phyloP scores from a whole-genome alignment of 2,329 filamentous ascomycete genomes.

The Ophiostoma piceae region DNA sequence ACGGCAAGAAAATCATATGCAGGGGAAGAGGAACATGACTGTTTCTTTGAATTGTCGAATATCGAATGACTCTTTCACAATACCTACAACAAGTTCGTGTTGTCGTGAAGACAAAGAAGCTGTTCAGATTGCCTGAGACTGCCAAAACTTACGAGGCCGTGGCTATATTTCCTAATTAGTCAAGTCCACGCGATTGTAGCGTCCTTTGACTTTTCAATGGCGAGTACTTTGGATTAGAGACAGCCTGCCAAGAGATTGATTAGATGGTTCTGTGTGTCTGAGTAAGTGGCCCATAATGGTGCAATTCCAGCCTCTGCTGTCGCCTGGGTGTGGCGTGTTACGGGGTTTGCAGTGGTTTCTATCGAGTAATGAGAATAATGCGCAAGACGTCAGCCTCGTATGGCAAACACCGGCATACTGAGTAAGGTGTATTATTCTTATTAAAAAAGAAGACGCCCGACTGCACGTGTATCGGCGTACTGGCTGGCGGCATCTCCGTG shows the following conservation, averaged over 20 bases:
- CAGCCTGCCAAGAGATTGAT: slow-evolving; percentile 21
- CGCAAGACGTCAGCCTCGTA: not conserved
- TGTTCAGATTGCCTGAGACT: not conserved
- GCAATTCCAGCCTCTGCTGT: not conserved
- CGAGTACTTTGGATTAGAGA: not conserved
- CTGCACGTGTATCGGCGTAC: too few species aligned
- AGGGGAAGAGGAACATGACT: not conserved
- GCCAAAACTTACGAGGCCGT: not conserved
- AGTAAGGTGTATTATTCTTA: not conserved
- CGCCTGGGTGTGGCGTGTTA: not conserved
- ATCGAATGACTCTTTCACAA: too few species aligned
- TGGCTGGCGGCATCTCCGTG: not conserved
- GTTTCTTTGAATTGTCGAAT: too few species aligned
- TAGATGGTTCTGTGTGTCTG: slow-evolving; percentile 9
- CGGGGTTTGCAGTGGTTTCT: not conserved
- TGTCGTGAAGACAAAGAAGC: not conserved
- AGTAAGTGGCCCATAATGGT: not conserved
- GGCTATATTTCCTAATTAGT: slow-evolving; percentile 13
- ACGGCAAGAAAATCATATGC: not conserved
- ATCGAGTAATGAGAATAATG: not conserved
- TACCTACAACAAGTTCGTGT: too few species aligned
- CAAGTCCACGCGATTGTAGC: slow-evolving; percentile 6
- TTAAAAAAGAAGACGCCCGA: too few species aligned
- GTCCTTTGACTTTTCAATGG: not conserved
- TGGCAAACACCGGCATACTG: not conserved